Evolutionary conservation across 2,329 filamentous ascomycete genomes (phyloP), one percentile per base, ranked within the genome.

Genomic region (Neofusicoccum cordaticola): DNA sequence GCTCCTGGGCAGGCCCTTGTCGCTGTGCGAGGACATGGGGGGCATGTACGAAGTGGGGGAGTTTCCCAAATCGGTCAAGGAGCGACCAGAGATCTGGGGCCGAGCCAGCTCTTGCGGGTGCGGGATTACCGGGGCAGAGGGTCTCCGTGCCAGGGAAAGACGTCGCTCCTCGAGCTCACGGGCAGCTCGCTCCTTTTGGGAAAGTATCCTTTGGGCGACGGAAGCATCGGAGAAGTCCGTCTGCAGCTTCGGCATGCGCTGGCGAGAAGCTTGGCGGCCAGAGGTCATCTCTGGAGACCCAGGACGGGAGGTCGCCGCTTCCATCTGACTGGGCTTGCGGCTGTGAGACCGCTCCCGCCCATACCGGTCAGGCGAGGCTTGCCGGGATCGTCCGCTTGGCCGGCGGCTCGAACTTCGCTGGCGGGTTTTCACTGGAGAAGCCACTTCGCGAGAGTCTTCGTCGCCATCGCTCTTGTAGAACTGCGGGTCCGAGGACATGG

Each of bases 161-260:
- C 94, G 88, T 34, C 94, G 88, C 71, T 95, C 91, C 76, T 97
- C 93, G 0, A 98, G 85, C 76, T 97, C 93, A 53, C 90, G 88
- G 7, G 93, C 92, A 9, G 80, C 81, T 19, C 79, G 71, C 66
- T 79, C 78, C 68, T 80, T 82, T 66, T 77, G 77, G 62, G 74
- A 77, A 65, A 79, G 68, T 15, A 70, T 69, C 65, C 73, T 68
- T 66, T 41, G 9, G 66, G 67, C 39, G 63, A 57, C 58, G 12
- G 39, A 31, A n/a, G 15, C 48, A 17, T 66, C 65, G 1, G 67
- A 61, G 31, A 68, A 65, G 57, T 69, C 64, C 7, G 68, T 68
- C 63, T 69, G 62, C 4, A 68, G 60, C 53, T 69, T 71, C 7
- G 68, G 68, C 51, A 69, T 53, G 27, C 63, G 63, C 37, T 44